Evolutionary conservation across 2,329 filamentous ascomycete species (phyloP), one percentile per base, ranked within the genome.

Genomic region (Ceratocystiopsis sp.): DNA sequence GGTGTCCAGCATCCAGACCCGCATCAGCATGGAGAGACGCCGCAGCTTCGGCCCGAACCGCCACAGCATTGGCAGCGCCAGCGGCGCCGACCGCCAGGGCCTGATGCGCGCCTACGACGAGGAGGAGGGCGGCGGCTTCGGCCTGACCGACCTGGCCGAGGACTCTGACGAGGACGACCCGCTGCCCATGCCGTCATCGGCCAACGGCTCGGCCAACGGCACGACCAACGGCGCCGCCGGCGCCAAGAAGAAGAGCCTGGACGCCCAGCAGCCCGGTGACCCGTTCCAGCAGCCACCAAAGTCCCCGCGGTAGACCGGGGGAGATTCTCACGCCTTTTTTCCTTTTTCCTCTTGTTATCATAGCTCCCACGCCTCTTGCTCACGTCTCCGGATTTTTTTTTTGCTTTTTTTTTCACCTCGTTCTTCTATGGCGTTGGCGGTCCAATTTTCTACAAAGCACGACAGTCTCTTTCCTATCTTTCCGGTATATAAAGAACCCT

Each of bases 51-150:
- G 45, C 19, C 46, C 46, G 14, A 69, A 73, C 45, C 49, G 78
- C 43, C 77, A 75, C 55, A 78, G 76, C 53, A 69, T 74, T 40
- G 75, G 76, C 55, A 74, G 73, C 55, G 73, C 73, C 55, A 74
- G 68, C 45, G 69, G 71, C 47, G 73, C 75, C 35, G 85, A 91
- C 52, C 73, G 84, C 43, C 79, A 87, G 50, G 84, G 84, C 5
- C 67, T 96, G 19, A 94, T 96, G 59, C 80, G 81, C 48, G 80
- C 78, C 12, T 95, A 94, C 54, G 89, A 96, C 53, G 77, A 91
- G 47, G 87, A 95, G 57, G 77, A 82, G 53, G 69, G 69, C 38
- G 71, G 70, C 37, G 75, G 73, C 6, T 84, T 93, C 49, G 83
- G 83, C 36, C 67, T 96, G 39, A 75, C 75, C 14, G 84, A 94